Conservation (phyloP, 1,284 basidiomycete genomes). For the Sutorius eximius region DNA sequence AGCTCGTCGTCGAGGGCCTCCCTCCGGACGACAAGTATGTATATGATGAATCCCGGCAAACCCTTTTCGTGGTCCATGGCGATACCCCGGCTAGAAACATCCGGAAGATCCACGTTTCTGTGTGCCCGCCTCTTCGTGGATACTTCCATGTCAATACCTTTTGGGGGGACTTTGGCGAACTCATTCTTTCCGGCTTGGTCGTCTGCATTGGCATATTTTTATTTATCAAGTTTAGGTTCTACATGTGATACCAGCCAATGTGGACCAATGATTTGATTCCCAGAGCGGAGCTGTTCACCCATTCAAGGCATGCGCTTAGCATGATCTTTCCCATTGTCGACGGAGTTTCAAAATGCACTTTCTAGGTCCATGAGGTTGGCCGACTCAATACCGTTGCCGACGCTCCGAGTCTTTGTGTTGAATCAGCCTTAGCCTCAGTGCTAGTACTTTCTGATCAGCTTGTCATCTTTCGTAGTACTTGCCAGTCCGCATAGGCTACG, state of each 20-base stretch:
- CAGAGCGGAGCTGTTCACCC: not conserved
- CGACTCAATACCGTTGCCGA: too few species aligned
- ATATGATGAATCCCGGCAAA: slow-evolving; percentile 64
- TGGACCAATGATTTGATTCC: not conserved
- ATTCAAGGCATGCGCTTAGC: not conserved
- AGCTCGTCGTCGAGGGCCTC: slow-evolving; percentile 58
- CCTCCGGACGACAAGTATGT: slow-evolving; percentile 44
- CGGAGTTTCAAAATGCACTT: not conserved
- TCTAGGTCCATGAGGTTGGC: not conserved
- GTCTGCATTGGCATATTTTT: slow-evolving; percentile 38
- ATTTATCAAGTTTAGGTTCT: slow-evolving; percentile 32
- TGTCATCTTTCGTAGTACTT: too few species aligned
- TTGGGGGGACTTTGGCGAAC: slow-evolving; percentile 59
- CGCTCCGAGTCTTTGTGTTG: too few species aligned
- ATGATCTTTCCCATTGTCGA: not conserved
- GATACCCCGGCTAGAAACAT: slow-evolving; percentile 44
- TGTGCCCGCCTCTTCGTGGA: slow-evolving; percentile 54
- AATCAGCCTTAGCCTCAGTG: too few species aligned
- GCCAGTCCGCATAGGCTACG: too few species aligned
- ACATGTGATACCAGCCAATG: slow-evolving; percentile 19
- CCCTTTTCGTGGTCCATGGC: slow-evolving; percentile 58
- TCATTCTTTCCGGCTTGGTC: slow-evolving; percentile 37
- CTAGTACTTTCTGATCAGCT: too few species aligned
- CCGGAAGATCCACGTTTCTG: slow-evolving; percentile 51
- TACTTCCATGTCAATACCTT: slow-evolving; percentile 59